Conservation (phyloP, 176 grass and related monocot genomes). For the Rhynchospora tenuis region DNA sequence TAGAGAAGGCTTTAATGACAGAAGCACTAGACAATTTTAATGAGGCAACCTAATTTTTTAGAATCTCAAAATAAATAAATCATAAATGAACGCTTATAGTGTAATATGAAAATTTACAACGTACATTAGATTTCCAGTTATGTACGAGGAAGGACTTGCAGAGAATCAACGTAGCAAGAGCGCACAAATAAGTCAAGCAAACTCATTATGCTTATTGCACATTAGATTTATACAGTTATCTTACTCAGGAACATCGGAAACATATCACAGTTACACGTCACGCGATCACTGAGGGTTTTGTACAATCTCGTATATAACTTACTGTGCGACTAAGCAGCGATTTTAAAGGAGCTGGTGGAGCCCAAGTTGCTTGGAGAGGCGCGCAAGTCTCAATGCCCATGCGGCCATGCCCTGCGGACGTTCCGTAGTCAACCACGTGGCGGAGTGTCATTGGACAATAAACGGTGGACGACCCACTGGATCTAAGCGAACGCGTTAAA, state of each 20-base stretch:
- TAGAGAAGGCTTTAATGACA: neutral
- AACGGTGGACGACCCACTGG: neutral
- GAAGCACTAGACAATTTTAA: too few species aligned
- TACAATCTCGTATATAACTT: neutral
- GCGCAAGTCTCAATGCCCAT: neutral
- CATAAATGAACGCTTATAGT: too few species aligned
- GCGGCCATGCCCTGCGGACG: neutral
- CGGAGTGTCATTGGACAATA: neutral
- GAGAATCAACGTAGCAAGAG: too few species aligned
- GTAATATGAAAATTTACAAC: too few species aligned
- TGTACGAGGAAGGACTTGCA: too few species aligned
- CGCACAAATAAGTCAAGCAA: too few species aligned
- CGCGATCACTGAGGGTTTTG: neutral
- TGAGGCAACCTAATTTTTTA: too few species aligned
- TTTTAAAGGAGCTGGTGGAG: neutral
- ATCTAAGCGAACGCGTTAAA: neutral
- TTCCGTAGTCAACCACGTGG: neutral
- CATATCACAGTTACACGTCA: neutral
- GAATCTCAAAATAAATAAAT: too few species aligned
- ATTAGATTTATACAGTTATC: neutral
- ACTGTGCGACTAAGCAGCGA: neutral
- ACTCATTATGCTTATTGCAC: too few species aligned
- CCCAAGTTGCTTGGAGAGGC: neutral
- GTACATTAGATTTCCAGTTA: too few species aligned
- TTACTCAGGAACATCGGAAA: neutral